phyloP scores from a whole-genome alignment of 495 filamentous ascomycete species.

The Penicillium paradoxum region DNA sequence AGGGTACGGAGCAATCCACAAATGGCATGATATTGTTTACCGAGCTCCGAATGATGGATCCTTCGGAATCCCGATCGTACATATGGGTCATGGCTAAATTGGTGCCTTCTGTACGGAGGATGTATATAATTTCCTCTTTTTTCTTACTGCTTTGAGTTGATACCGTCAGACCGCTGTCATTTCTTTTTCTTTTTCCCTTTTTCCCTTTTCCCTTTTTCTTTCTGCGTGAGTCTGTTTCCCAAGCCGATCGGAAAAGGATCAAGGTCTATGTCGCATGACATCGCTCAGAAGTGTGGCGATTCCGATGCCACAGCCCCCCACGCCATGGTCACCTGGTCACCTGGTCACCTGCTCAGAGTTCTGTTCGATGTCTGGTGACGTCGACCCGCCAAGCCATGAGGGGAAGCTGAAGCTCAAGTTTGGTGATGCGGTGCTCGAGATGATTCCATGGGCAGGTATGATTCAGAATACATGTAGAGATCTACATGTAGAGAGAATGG shows the following conservation, averaged over 20 bases:
- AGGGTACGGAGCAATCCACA: too few relatives aligned
- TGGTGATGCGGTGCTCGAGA: too few relatives aligned
- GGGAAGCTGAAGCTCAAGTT: not conserved
- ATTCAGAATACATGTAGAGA: too few relatives aligned
- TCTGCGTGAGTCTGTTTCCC: too few relatives aligned
- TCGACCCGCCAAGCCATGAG: constrained; percentile 3
- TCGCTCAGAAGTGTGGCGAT: constrained; percentile 4
- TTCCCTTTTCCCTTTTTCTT: too few relatives aligned
- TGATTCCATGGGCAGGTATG: too few relatives aligned
- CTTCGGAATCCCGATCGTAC: constrained; percentile 7
- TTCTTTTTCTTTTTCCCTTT: not conserved
- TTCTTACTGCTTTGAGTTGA: not conserved
- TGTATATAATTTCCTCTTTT: not conserved
- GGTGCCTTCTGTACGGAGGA: too few relatives aligned
- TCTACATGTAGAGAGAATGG: too few relatives aligned
- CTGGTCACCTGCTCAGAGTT: too few relatives aligned
- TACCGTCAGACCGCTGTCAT: constrained; percentile 1
- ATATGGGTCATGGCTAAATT: too few relatives aligned
- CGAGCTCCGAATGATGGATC: not conserved
- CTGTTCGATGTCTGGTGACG: constrained; percentile 23
- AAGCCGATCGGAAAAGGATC: not conserved
- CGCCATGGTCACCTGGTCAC: constrained; percentile 4
- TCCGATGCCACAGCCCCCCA: constrained; percentile 2
- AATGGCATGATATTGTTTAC: not conserved
- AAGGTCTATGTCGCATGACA: constrained; percentile 3